Evolutionary conservation across 768 basidiomycete species (phyloP).

Genomic region (Leccinum uliginosum): DNA sequence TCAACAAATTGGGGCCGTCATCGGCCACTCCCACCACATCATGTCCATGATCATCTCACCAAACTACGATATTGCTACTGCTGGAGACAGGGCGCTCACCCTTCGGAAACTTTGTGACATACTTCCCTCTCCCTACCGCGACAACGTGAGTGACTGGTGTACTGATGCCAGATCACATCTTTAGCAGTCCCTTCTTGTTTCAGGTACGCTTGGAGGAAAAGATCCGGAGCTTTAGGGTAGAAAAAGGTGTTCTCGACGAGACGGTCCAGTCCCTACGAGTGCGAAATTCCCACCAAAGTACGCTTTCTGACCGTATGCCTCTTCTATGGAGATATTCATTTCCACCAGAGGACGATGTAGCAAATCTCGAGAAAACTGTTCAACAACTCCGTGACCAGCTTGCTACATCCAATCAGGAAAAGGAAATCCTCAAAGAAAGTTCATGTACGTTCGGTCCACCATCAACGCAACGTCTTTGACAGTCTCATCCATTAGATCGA

Average conservation of each 20-base stretch:
- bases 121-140: background rate
- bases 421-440: background rate
- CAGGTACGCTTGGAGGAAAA: background rate
- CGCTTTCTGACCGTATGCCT: background rate
- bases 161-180: background rate
- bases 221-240: background rate
- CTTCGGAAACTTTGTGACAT: background rate
- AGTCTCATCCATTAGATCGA: too few species aligned
- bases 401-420: background rate
- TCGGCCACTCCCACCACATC: background rate
- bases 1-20: background rate
- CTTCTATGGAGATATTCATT: background rate
- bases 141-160: background rate
- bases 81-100: background rate
- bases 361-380: background rate
- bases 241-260: background rate
- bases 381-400: background rate
- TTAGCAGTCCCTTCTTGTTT: background rate
- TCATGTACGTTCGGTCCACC: background rate
- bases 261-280: background rate
- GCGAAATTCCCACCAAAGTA: background rate
- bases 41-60: background rate
- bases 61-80: background rate
- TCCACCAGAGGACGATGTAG: background rate
- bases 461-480: too few species aligned